phyloP scores from a whole-genome alignment of 139 green algal genomes.

The Gonium pectorale region DNA sequence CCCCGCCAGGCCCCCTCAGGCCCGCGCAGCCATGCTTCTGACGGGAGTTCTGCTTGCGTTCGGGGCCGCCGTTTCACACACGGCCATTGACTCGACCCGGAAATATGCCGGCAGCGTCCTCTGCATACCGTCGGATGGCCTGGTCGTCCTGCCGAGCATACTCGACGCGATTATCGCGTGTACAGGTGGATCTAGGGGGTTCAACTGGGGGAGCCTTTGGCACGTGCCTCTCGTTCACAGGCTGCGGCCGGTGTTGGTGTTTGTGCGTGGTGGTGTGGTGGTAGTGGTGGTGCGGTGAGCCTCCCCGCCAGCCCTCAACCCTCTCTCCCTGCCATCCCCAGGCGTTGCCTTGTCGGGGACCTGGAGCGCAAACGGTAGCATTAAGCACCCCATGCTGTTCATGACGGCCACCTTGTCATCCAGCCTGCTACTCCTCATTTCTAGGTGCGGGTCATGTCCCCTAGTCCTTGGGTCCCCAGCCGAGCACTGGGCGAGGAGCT shows the following conservation, averaged over 20 bases:
- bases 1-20: too few relatives aligned
- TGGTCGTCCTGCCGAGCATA: slow-evolving; percentile 47
- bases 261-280: too few relatives aligned
- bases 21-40: not conserved
- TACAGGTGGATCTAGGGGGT: too few relatives aligned
- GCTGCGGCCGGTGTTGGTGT: too few relatives aligned
- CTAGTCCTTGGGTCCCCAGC: too few relatives aligned
- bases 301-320: too few relatives aligned
- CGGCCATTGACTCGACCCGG: slow-evolving; percentile 38
- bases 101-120: slow-evolving; percentile 37
- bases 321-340: too few relatives aligned
- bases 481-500: too few relatives aligned
- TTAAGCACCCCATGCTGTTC: slow-evolving; percentile 24
- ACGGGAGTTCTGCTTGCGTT: slow-evolving; percentile 11
- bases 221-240: too few relatives aligned
- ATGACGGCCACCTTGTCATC: slow-evolving; percentile 8
- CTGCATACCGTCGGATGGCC: slow-evolving; percentile 32
- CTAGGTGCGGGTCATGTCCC: too few relatives aligned
- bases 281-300: too few relatives aligned
- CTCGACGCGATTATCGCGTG: slow-evolving; percentile 48
- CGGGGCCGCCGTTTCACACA: slow-evolving; percentile 39
- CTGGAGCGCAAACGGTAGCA: not conserved
- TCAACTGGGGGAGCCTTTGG: too few relatives aligned
- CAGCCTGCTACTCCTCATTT: not conserved
- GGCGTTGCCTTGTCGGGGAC: slow-evolving; percentile 10